Evolutionary conservation across 441 rosid species (phyloP), one percentile per base, ranked within the genome.

Genomic region (Pelargonium myrrhifolium): DNA sequence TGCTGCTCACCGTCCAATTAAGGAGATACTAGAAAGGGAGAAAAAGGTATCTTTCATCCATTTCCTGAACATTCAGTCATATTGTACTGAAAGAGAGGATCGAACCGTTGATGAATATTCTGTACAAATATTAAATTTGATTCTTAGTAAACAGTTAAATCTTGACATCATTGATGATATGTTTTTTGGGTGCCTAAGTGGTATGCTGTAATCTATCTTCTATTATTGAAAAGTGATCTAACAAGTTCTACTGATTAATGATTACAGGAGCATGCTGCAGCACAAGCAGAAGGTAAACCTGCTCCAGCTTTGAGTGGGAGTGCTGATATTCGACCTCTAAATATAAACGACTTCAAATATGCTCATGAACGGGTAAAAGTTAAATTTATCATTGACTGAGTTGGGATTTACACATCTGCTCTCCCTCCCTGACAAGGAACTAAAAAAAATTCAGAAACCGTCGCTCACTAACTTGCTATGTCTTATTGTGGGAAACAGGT

Each of bases 1-100:
- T 14, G 99, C 99, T 7, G 98, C 99, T 3, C 98, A 95, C 84
- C 84, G 91, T 75, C 98, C 99, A 39, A 92, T 95, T 53, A 80
- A 97, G 77, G 99, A 95, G 76, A 85, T 95, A 72, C 76, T 95
- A 77, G 93, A 87, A 77, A 92, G 73, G 78, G 99, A 92, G 81
- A 90, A 86, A 82, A 89, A 89, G 96, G 99, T 94, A 62, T 65
- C 22, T 28, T 4, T 65, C 37, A 4, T 45, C 61, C 20, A 35
- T 3, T 62, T 11, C 9, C 11, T 11, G 53, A 45, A 45, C 53
- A 45, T 14, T 31, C 7, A 31, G 37, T 31, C 37, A 31, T 31
- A 31, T 31, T 31, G 37, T 31, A 31, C 37, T 31, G 37, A 31
- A 31, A 31, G 1, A 31, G 37, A 31, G 37, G 37, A 7, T 4